Base-by-base conservation (phyloP, 805 yeast species). In the Ogataea ganodermae region DNA sequence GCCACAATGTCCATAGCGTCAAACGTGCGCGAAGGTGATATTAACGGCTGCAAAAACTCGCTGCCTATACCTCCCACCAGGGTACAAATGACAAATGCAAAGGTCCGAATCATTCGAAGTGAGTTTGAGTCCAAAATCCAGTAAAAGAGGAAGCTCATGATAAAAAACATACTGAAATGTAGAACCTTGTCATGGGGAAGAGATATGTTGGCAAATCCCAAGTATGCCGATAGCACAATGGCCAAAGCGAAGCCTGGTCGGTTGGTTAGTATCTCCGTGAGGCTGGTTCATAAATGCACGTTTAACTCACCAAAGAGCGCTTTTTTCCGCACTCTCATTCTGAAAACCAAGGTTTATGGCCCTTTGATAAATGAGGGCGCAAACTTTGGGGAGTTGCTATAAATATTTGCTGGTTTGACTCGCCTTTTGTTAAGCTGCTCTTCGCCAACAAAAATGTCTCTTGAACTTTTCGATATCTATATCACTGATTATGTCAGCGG, bases 161-260 rank as follows among this genome's bases (percentile, higher is more conserved):
- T 45, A 48, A 70, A 63, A 52, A 79, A 79, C 48, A 73, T 68
- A 3, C 55, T 31, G 46, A 77, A 77, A 55, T 79, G 84, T 1
- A 77, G 51, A 20, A 62, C 48, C 55, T 79, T 79, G 56, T 79
- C 84, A 59, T 77, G 69, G 7, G 62, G 61, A 17, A 79, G 55
- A 0, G 71, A 69, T 2, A 79, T 57, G 63, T 70, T 69, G 6
- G 82, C 76, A 56, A 79, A 75, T 17, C 84, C 84, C 6, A 79
- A 63, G 50, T 78, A 78, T 1, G 58, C 48, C 0, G 71, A 60
- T 3, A 62, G 43, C 2, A 57, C 31, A 8, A 44, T 27, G 12
- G 54, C 42, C 16, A 50, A 23, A n/a, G 53, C 33, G 36, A 62
- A 58, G 6, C 51, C 65, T 59, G n/a, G 10, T 2, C 4, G 13